Percentiles rank a stretch among this genome's conserved stretches.
phyloP scores from a whole-genome alignment of 2,329 filamentous ascomycete genomes.

The Phialophora macrospora region DNA sequence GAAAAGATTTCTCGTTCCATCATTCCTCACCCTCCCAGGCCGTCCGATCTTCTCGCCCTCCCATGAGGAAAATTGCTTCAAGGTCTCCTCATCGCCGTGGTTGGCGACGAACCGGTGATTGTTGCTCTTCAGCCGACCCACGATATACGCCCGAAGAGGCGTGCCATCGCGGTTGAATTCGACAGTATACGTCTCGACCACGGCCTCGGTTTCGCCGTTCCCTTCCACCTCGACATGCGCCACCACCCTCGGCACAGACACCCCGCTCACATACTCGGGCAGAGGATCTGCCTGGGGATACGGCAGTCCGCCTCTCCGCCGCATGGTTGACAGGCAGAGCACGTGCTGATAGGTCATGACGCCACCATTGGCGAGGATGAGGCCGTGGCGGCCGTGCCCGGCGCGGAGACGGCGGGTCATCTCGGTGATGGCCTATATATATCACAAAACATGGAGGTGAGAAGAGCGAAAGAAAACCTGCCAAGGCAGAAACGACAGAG shows the following conservation, averaged over 20 bases:
- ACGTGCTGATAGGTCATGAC: conserved; percentile 69
- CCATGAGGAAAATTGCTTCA: conserved; percentile 52
- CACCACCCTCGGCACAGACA: conserved; percentile 49
- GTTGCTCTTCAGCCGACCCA: conserved; percentile 57
- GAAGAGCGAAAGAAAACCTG: not conserved
- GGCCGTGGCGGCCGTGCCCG: conserved; percentile 54
- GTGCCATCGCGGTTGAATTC: conserved; percentile 59
- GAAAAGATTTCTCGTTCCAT: conserved; percentile 50
- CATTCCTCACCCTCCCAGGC: conserved; percentile 51
- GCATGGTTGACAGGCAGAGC: conserved; percentile 60
- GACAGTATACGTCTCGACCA: conserved; percentile 67
- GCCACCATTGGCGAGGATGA: conserved; percentile 70
- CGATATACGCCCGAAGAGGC: conserved; percentile 56
- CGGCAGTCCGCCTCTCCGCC: conserved; percentile 44
- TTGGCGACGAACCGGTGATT: conserved; percentile 63
- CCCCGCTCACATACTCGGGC: conserved; percentile 49
- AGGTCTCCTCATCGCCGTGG: conserved; percentile 57
- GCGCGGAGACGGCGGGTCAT: conserved; percentile 60
- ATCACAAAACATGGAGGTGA: not conserved
- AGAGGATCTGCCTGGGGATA: conserved; percentile 58
- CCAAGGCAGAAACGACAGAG: no score
- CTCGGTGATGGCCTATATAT: conserved; percentile 55
- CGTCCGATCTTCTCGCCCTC: conserved; percentile 56
- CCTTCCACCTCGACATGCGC: conserved; percentile 52
- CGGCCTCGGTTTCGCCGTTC: conserved; percentile 44